These are phyloP conservation scores for Phtheirospermum japonicum DNA, from an alignment of 257 asterid species.

Conservation along the genomic window DNA sequence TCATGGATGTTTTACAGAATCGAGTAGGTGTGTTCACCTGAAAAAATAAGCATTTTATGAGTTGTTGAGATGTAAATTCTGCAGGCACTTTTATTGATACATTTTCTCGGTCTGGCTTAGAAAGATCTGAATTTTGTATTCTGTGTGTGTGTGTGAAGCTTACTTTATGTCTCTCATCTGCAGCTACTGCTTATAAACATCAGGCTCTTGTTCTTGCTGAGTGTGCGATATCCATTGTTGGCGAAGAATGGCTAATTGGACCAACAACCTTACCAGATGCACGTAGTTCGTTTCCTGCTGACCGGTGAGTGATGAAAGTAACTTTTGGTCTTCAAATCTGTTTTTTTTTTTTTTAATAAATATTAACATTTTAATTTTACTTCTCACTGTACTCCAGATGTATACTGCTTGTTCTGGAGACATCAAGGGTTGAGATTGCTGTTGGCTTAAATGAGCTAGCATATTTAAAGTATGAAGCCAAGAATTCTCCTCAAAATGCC, in stretches of 20 bases:
- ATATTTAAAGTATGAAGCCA: conserved; percentile 68
- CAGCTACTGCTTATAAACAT: conserved; percentile 71
- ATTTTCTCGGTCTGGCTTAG: background rate
- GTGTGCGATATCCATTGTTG: conserved; percentile 56
- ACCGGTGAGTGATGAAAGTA: conserved; percentile 45
- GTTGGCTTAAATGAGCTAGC: conserved; percentile 87
- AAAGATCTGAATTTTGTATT: background rate
- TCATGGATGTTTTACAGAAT: conserved; percentile 73
- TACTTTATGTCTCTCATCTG: conserved; percentile 27
- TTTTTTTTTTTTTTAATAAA: background rate
- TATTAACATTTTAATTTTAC: conserved; percentile 11
- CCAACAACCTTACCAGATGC: conserved; percentile 42
- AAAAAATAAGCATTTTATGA: conserved; percentile 21
- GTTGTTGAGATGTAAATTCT: conserved; percentile 16
- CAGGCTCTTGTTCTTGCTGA: conserved; percentile 84
- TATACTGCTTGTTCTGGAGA: conserved; percentile 76
- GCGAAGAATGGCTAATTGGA: conserved; percentile 79
- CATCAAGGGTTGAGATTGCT: conserved; percentile 91
- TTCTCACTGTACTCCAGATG: conserved; percentile 51
- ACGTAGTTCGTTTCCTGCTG: conserved; percentile 47
- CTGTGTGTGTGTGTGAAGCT: conserved; percentile 5
- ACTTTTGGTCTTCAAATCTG: conserved; percentile 19
- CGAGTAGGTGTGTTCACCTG: conserved; percentile 65
- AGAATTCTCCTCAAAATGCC: conserved; percentile 42
- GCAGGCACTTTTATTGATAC: conserved; percentile 5